Evolutionary conservation across 805 yeast genomes (phyloP), one percentile per base, ranked within the genome.

Genomic region (Ogataea parapolymorpha): DNA sequence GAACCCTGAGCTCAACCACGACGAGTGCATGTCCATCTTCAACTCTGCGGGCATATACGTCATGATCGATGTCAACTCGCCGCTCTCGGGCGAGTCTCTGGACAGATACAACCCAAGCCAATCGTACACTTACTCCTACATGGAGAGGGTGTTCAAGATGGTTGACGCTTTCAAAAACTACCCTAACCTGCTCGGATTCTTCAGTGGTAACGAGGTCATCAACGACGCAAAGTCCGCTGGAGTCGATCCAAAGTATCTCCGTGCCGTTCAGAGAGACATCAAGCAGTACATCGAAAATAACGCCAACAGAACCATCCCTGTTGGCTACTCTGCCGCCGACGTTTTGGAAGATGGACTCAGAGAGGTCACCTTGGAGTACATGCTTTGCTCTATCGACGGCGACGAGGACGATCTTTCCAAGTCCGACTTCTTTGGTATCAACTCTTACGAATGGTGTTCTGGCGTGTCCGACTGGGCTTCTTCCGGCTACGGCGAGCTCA

Each of bases 271-370:
- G 61, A 85, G 98, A 61, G 98, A 90, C 62, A 80, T 88, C 79
- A 90, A 87, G 66, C 78, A 77, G 52, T 90, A 85, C 67, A 82
- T 90, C 48, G 66, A 75, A 22, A 68, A 75, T 41, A 79, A 83
- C 53, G 70, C 82, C 13, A 75, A 84, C 58, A 78, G 97, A 62
- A 65, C 79, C 7, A 82, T 90, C 44, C 96, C 96, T 5, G 95
- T 89, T n/a, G 97, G 97, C 25, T 90, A 90, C 65, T 84, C 96
- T 7, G 96, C 97, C 35, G 96, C 96, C 13, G 95, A 86, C 55
- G 89, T 80, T 47, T 70, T 67, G 39, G 74, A 73, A 32, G 51
- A 48, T 33, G 42, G 40, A 3, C 74, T 85, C 56, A 77, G 95
- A 55, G 65, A 77, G 35, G 83, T 86, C 25, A 79, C 91, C 39